Base-by-base conservation (phyloP, 2,329 filamentous ascomycete species). In the Metarhizium anisopliae region DNA sequence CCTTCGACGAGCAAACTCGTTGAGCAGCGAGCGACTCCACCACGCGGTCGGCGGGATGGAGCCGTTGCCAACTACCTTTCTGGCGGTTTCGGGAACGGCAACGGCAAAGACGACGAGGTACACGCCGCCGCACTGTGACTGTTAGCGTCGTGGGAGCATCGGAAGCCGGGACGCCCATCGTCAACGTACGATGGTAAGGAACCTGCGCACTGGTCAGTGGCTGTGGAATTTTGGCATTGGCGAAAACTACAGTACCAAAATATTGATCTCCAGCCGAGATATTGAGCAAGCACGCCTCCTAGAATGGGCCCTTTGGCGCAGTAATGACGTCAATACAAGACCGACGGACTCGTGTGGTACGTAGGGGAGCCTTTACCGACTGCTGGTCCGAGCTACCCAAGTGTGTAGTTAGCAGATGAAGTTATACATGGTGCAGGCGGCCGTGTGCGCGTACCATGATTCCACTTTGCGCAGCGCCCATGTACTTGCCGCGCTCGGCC, bases 161-260 rank as follows among this genome's bases (percentile, higher is more conserved):
- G 35, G 35, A 36, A 36, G 35, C 35, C 13, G 35, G 13, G 35
- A 36, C 7, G 35, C 35, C 35, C 13, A 13, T 4, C 35, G 35
- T 36, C 35, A 8, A 36, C 35, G 35, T 36, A 36, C 35, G 35
- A 36, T 36, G 35, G 35, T 36, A 36, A 36, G 35, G 35, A 36
- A 36, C 35, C 35, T 36, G 35, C 35, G 35, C 35, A 13, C 35
- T 36, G 35, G 35, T 36, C 35, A 36, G 35, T 13, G 35, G 35
- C 35, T 13, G 35, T 11, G 35, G 35, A 36, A 36, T 36, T 3
- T 36, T 36, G 8, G 6, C 35, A 36, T 36, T 13, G 8, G 35
- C 35, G 35, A 36, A 82, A 79, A 6, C 73, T 66, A 16, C 83
- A 64, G 51, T 81, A 80, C 77, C 79, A 82, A 61, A 83, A 83